Base-by-base conservation (phyloP, 208 protist genomes). In the Phytomonas francai region DNA sequence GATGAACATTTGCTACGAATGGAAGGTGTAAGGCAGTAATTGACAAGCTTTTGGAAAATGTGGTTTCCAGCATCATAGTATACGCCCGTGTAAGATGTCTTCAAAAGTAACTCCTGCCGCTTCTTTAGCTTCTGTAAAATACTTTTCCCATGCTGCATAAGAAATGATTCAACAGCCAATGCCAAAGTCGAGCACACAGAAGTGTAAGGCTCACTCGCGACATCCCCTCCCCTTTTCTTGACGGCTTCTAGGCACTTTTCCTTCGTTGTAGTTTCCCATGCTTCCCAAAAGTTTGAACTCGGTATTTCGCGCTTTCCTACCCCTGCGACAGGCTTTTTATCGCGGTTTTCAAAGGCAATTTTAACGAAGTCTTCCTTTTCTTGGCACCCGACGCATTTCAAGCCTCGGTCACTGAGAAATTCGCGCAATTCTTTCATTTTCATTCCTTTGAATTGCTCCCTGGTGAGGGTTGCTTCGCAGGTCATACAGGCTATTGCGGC, bases 311-410 rank as follows among this genome's bases (percentile, higher is more conserved):
- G 90, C 29, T 84, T 87, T 32, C 77, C 73, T 6, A 78, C 69
- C 19, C 74, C 73, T 45, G 75, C 85, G 19, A 75, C 39, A n/a
- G 78, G 80, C 36, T 82, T 84, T 45, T 85, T 87, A 42, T 88
- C 84, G 22, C 80, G 80, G 65, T 92, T 82, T 32, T 83, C 71
- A 58, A 85, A 88, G 0, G 90, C 91, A 57, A 89, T 72, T 27
- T 85, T 87, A 30, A 91, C 81, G 80, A 94, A 94, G 75, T 96
- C 91, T 25, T 76, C 80, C 65, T 97, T 97, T 67, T 97, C 89
- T 65, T 91, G 83, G 64, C 89, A 95, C 6, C 83, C 89, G 12
- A 70, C 33, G 68, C 88, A 97, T 30, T 68, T 78, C 12, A 94
- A 76, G 28, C 85, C 89, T 8, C 92, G 85, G 22, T 89, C 82